phyloP scores from a whole-genome alignment of 805 yeast genomes.

The Lipomyces anomalus region DNA sequence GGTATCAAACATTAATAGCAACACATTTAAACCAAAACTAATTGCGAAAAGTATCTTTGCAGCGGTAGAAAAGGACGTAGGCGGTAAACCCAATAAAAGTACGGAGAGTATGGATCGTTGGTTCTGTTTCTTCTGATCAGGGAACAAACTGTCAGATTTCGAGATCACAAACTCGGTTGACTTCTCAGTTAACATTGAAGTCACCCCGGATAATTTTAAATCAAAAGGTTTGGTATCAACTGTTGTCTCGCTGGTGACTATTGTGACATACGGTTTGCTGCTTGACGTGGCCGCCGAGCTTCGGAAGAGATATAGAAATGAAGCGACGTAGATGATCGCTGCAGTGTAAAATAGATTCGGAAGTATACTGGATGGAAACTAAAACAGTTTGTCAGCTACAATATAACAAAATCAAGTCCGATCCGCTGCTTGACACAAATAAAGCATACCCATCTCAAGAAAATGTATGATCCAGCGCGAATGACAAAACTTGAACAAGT shows the following conservation, averaged over 20 bases:
- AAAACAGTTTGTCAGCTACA: neutral
- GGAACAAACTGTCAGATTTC: neutral
- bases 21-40: slow-evolving; percentile 8
- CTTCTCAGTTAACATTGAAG: neutral
- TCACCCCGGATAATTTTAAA: neutral
- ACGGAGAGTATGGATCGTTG: slow-evolving; percentile 1
- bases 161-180: neutral
- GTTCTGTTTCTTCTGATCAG: slow-evolving; percentile 1
- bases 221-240: neutral
- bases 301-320: neutral
- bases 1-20: slow-evolving; percentile 4
- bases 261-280: too few relatives aligned
- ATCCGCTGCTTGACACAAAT: neutral
- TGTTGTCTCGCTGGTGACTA: neutral
- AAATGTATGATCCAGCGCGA: slow-evolving; percentile 12
- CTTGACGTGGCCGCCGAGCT: slow-evolving; percentile 2
- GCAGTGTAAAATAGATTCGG: slow-evolving; percentile 2
- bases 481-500: slow-evolving; percentile 1
- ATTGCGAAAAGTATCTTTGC: neutral
- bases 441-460: slow-evolving; percentile 18
- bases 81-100: neutral
- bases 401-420: neutral
- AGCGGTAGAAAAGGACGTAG: neutral
- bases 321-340: slow-evolving; percentile 4
- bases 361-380: slow-evolving; percentile 14